These are phyloP conservation scores for Simmondsia chinensis DNA, from an alignment of 148 eudicot species.

Conservation along the genomic window DNA sequence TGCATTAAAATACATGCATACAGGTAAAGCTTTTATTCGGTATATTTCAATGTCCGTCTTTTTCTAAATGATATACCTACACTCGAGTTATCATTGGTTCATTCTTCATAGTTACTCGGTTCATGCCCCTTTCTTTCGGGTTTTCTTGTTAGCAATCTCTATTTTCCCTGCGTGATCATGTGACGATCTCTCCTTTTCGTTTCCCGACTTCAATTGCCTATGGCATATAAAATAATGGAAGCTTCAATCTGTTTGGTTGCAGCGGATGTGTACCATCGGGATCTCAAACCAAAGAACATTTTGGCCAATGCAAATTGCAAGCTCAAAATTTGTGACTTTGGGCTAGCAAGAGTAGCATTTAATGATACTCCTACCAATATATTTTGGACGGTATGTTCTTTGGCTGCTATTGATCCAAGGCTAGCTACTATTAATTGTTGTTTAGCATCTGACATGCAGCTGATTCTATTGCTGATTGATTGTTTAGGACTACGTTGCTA, in stretches of 20 bases:
- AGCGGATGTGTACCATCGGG: conserved; percentile 95
- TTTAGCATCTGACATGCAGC: conserved; percentile 2
- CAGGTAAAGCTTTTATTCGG: conserved; percentile 30
- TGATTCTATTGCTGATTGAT: not conserved
- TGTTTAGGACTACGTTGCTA: conserved; percentile 85
- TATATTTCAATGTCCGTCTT: not conserved
- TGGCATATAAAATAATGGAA: not conserved
- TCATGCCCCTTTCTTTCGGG: no score
- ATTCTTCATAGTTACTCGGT: no score
- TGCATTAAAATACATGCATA: conserved; percentile 86
- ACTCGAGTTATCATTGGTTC: no score
- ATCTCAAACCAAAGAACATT: conserved; percentile 89
- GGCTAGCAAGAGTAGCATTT: conserved; percentile 90
- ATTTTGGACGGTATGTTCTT: conserved; percentile 71
- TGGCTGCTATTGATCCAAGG: not conserved
- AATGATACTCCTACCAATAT: conserved; percentile 69
- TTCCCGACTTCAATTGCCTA: no score
- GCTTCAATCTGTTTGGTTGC: conserved; percentile 21
- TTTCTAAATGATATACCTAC: not conserved
- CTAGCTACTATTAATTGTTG: not conserved
- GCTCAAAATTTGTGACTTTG: conserved; percentile 90
- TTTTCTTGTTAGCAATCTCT: not conserved
- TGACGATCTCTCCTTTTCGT: no score
- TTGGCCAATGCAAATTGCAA: conserved; percentile 93
- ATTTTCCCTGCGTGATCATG: no score